Conservation (phyloP, 495 filamentous ascomycete species). For the Lichina pygmaea region DNA sequence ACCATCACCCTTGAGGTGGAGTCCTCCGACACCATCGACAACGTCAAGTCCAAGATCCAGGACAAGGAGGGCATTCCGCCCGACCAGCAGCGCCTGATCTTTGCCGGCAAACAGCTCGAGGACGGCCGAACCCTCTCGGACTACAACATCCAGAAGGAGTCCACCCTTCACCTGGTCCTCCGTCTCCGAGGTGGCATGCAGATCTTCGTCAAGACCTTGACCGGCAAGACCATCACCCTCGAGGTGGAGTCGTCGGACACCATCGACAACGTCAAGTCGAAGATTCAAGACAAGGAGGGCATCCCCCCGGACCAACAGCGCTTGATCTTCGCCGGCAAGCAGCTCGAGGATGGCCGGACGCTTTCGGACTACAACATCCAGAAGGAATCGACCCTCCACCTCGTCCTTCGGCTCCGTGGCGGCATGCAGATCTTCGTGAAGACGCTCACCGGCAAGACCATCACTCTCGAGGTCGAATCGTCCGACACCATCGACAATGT, state of each 20-base stretch:
- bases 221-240: conserved; percentile 93
- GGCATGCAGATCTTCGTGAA: conserved; percentile 56
- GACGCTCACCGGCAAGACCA: conserved; percentile 46
- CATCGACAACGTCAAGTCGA: conserved; percentile 82
- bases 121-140: conserved; percentile 89
- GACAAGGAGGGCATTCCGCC: conserved; percentile 98
- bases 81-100: conserved; percentile 95
- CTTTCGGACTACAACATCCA: conserved; percentile 52
- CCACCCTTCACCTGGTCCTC: conserved; percentile 81
- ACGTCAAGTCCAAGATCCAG: conserved; percentile 97
- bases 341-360: conserved; percentile 44
- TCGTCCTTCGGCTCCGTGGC: conserved; percentile 45
- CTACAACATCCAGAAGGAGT: conserved; percentile 99
- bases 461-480: conserved; percentile 42
- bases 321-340: conserved; percentile 46
- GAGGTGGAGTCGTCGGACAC: conserved; percentile 92
- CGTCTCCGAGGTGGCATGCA: conserved; percentile 98
- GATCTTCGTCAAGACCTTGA: conserved; percentile 85
- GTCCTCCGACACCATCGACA: conserved; percentile 94
- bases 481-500: conserved; percentile 25
- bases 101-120: conserved; percentile 94
- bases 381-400: conserved; percentile 42
- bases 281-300: conserved; percentile 58
- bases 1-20: conserved; percentile 99
- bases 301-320: conserved; percentile 58